Base-by-base conservation (phyloP, 1,284 basidiomycete species). In the Trichosporon coremiiforme region DNA sequence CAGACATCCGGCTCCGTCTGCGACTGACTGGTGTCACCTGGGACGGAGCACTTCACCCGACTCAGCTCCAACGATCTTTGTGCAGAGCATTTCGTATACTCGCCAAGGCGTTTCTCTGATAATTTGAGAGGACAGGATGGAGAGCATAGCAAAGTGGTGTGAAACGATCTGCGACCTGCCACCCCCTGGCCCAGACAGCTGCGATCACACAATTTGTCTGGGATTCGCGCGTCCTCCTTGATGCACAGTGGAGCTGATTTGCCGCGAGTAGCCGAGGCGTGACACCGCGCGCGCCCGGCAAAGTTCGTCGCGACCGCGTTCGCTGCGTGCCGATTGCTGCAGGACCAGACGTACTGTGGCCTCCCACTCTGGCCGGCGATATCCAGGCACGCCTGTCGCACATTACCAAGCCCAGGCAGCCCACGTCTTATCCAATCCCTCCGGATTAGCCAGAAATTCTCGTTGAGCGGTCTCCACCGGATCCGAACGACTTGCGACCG, bases 401-500 rank as follows among this genome's bases (percentile, higher is more conserved):
- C 33, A 35, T 35, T 10, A 38, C 36, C 36, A 38, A 38, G 36
- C 13, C 36, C 36, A 36, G 38, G 9, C 4, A 25, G 25, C 33
- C 41, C 3, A 53, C 6, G 22, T 13, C 31, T 33, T 62, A 62
- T 33, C 15, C 57, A 33, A 6, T 33, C 57, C 57, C 57, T 35
- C 31, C 29, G 31, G 17, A 7, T 17, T 33, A 33, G 22, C 31
- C 57, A 17, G 17, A 33, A 62, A 62, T n/a, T 33, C 17, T 62
- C 57, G 31, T 31, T 62, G 57, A 6, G 9, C 20, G 7, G 10
- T 20, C 20, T 25, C 20, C 6, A 3, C 57, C 57, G 57, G 57
- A 62, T 62, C 57, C 57, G 57, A 62, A 33, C 57, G 31, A 17
- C 57, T 35, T 15, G 57, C 57, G 35, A 62, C 57, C 57, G 57